Percentiles rank a stretch among this genome's conserved stretches.
phyloP scores from a whole-genome alignment of 768 basidiomycete species.

The Hygrophoropsis aurantiaca region DNA sequence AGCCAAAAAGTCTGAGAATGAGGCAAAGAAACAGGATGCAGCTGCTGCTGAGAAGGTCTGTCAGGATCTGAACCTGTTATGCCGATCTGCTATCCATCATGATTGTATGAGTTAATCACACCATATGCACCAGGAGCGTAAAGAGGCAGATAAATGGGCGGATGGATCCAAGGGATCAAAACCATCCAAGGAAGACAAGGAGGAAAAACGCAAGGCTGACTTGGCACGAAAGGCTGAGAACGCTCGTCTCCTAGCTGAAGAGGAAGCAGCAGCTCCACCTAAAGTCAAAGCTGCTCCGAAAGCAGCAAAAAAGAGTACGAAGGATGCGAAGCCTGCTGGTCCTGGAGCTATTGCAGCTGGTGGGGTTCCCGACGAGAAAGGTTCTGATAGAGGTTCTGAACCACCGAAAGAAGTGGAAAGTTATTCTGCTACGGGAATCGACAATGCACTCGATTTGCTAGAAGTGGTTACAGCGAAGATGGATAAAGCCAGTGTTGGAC shows the following conservation, averaged over 20 bases:
- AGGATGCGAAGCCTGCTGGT: conserved; percentile 64
- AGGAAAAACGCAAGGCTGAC: conserved; percentile 79
- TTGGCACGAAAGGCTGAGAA: conserved; percentile 85
- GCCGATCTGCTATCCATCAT: conserved; percentile 1
- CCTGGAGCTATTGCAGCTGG: conserved; percentile 86
- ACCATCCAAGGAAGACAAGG: conserved; percentile 64
- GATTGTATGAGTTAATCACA: conserved; percentile 2
- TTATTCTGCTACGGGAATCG: conserved; percentile 83
- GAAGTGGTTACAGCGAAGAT: conserved; percentile 88
- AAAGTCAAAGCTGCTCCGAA: conserved; percentile 69
- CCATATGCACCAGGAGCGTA: conserved; percentile 55
- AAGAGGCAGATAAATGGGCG: conserved; percentile 68
- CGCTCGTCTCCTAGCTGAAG: conserved; percentile 83
- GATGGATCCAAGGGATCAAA: conserved; percentile 70
- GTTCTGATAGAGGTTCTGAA: conserved; percentile 26
- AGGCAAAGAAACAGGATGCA: conserved; percentile 71
- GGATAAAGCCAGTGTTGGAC: conserved; percentile 90
- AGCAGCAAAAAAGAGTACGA: conserved; percentile 54
- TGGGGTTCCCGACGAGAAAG: conserved; percentile 38
- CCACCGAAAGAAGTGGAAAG: conserved; percentile 54
- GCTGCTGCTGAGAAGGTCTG: conserved; percentile 60
- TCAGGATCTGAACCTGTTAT: conserved; percentile 4
- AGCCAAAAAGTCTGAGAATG: conserved; percentile 91
- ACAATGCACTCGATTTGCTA: conserved; percentile 86
- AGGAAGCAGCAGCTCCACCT: conserved; percentile 62